These are phyloP conservation scores for Arachis stenosperma DNA, from an alignment of 306 rosid species.

Conservation along the genomic window DNA sequence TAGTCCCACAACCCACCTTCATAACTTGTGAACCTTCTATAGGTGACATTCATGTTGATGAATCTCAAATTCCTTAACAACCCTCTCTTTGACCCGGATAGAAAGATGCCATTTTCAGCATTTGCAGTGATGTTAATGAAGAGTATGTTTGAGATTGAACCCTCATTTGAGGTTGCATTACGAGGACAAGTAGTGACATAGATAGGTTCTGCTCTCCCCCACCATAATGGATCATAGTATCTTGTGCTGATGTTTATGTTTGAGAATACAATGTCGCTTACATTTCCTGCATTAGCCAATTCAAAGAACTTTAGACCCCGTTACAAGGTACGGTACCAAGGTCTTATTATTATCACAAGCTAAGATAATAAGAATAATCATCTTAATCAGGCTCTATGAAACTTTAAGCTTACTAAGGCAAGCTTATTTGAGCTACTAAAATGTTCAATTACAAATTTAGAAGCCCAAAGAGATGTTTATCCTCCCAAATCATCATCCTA, in stretches of 20 bases:
- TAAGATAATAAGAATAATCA: neutral
- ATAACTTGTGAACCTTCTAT: slow-evolving; percentile 64
- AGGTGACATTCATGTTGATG: slow-evolving; percentile 70
- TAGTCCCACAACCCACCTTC: slow-evolving; percentile 78
- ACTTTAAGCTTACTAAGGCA: neutral
- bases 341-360: neutral
- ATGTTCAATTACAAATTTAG: slow-evolving; percentile 15
- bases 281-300: slow-evolving; percentile 68
- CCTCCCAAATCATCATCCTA: too few species aligned
- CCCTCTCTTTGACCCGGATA: slow-evolving; percentile 81
- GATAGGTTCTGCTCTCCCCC: slow-evolving; percentile 99
- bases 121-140: slow-evolving; percentile 76
- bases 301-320: slow-evolving; percentile 26
- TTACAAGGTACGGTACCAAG: neutral
- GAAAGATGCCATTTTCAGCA: slow-evolving; percentile 87
- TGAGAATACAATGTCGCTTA: slow-evolving; percentile 82
- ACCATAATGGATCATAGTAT: slow-evolving; percentile 91
- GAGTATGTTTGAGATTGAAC: slow-evolving; percentile 72
- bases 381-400: slow-evolving; percentile 20
- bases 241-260: slow-evolving; percentile 90
- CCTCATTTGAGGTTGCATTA: slow-evolving; percentile 66
- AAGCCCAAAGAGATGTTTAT: neutral
- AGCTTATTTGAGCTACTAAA: slow-evolving; percentile 14
- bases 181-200: slow-evolving; percentile 84
- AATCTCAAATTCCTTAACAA: slow-evolving; percentile 72